These are phyloP conservation scores for Tricholoma terreum DNA, from an alignment of 768 basidiomycete species.

Conservation along the genomic window DNA sequence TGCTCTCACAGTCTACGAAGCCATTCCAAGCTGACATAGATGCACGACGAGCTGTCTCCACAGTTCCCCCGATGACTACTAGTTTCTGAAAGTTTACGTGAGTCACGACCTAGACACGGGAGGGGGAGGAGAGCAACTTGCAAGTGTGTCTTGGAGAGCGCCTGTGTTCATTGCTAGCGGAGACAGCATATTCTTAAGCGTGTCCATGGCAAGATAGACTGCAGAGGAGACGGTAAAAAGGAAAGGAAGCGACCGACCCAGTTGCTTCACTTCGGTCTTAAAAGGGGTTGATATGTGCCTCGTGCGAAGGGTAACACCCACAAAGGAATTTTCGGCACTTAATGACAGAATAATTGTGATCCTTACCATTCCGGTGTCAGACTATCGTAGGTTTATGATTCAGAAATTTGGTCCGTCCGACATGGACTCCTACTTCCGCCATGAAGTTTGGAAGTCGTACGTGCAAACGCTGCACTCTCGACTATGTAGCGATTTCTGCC, in stretches of 20 bases:
- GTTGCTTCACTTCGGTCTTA: slow-evolving; percentile 41
- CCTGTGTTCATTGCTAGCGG: slow-evolving; percentile 65
- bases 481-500: slow-evolving; percentile 3
- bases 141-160: slow-evolving; percentile 78
- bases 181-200: slow-evolving; percentile 67
- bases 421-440: not conserved
- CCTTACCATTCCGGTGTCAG: slow-evolving; percentile 3
- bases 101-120: slow-evolving; percentile 10
- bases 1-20: slow-evolving; percentile 74
- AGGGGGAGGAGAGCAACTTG: slow-evolving; percentile 29
- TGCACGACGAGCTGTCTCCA: slow-evolving; percentile 79
- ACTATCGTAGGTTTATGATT: too few species aligned
- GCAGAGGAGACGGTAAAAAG: slow-evolving; percentile 20
- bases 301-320: slow-evolving; percentile 40
- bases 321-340: slow-evolving; percentile 24
- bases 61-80: slow-evolving; percentile 86
- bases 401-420: too few species aligned
- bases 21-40: slow-evolving; percentile 88
- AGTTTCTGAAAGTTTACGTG: slow-evolving; percentile 55
- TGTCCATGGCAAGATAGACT: slow-evolving; percentile 50
- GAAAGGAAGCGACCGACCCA: slow-evolving; percentile 32
- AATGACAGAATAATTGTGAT: slow-evolving; percentile 12
- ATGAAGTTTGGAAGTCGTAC: too few species aligned
- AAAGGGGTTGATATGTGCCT: slow-evolving; percentile 39
- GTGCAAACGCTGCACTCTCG: not conserved